A percentile compares a stretch with the other conserved stretches of the same genome.
Conservation (phyloP, 768 basidiomycete species). For the Hemileccinum impolitum region DNA sequence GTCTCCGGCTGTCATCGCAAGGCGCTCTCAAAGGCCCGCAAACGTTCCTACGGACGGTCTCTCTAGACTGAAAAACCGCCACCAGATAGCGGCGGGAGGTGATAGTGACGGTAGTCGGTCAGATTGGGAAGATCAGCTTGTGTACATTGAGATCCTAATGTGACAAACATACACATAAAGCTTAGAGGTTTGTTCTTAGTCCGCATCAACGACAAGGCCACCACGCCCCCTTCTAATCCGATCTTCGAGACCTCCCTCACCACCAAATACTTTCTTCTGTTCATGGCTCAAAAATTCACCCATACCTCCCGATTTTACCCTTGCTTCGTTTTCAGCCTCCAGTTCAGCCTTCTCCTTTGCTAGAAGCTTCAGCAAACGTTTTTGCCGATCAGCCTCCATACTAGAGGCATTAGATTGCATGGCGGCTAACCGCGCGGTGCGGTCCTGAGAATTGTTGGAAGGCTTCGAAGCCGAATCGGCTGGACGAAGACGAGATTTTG, state of each 20-base stretch:
- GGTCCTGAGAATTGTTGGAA: constrained; percentile 43
- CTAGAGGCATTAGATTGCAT: constrained; percentile 77
- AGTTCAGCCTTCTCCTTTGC: constrained; percentile 77
- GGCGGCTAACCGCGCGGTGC: constrained; percentile 84
- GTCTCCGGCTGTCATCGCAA: not conserved
- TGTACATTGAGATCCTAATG: constrained; percentile 1
- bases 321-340: constrained; percentile 64
- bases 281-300: constrained; percentile 80
- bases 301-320: constrained; percentile 73
- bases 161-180: constrained; percentile 8
- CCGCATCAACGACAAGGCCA: constrained; percentile 60
- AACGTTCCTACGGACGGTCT: not conserved
- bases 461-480: constrained; percentile 10
- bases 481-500: constrained; percentile 18
- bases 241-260: constrained; percentile 73
- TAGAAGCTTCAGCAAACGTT: constrained; percentile 63
- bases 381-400: constrained; percentile 66
- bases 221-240: constrained; percentile 70
- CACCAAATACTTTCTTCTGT: constrained; percentile 82
- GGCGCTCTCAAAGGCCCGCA: not conserved
- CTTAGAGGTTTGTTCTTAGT: constrained; percentile 15
- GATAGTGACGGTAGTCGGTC: not conserved
- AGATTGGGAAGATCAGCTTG: not conserved
- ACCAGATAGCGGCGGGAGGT: not conserved
- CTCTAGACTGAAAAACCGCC: not conserved